Evolutionary conservation across 768 basidiomycete genomes (phyloP), one percentile per base, ranked within the genome.

Genomic region (Hortiboletus campestris): DNA sequence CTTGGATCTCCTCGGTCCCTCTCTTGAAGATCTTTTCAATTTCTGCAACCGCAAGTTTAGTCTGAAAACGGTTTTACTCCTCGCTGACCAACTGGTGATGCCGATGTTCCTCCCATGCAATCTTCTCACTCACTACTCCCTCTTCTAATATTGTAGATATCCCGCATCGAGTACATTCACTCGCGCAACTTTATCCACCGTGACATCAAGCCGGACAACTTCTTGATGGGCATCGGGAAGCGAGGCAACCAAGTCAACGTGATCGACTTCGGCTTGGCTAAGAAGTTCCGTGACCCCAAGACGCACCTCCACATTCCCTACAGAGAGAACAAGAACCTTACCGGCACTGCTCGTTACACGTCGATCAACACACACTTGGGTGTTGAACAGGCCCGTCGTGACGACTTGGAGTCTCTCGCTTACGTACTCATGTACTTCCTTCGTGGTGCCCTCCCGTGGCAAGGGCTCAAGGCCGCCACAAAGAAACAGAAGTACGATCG

Each of bases 401-500:
- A 99, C 72, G 97, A 98, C 71, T 83, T 98, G 64, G 96, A 99
- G 74, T 98, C 95, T 2, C 88, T 99, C 57, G 96, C 95, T 56
- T 99, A 99, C 68, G 97, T 98, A 22, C 84, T 99, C 64, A 98
- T 99, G 96, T 99, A 99, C 80, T 99, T 99, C 85, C 88, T 99
- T 61, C 94, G 96, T 61, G 97, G 96, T 46, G 89, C 93, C 53
- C 84, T 99, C 42, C 96, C 96, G 32, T 99, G 96, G 96, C 97
- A 99, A 75, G 97, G 97, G 56, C 85, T 99, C 71, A 99, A 99
- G 80, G 97, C 97, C 57, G 96, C 96, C 39, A 99, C 97, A 56
- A 99, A 99, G 92, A 99, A 99, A 85, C 97, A 99, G 82, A 99
- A 99, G 80, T 98, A 98, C 75, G 97, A 98, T 76, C 89, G 97